These are phyloP conservation scores for Pleurotus sapidus DNA, from an alignment of 768 basidiomycete genomes.

Conservation along the genomic window DNA sequence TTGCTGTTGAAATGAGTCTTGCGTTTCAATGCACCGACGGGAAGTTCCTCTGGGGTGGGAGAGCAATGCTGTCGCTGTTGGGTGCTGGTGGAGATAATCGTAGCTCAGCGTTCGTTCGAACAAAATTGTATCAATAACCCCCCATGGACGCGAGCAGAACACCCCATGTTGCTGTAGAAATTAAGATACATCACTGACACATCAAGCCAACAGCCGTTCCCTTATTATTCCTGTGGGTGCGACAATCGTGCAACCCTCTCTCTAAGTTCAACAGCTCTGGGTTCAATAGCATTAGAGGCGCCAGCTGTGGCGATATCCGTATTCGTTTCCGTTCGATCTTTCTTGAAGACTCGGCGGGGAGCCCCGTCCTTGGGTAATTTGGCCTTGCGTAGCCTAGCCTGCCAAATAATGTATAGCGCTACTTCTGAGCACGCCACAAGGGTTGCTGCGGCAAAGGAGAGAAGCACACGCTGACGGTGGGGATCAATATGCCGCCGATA, in stretches of 20 bases:
- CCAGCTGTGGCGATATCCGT: constrained; percentile 8
- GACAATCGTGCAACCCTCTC: neutral
- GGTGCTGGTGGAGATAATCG: too few relatives aligned
- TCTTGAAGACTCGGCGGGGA: constrained; percentile 20
- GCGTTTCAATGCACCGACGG: too few relatives aligned
- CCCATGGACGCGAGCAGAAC: too few relatives aligned
- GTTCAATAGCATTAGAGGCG: constrained; percentile 9
- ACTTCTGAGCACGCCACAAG: constrained; percentile 72
- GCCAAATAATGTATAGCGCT: constrained; percentile 72
- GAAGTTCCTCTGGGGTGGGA: too few relatives aligned
- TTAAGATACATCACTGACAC: too few relatives aligned
- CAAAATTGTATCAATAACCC: too few relatives aligned
- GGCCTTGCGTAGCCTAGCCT: constrained; percentile 38
- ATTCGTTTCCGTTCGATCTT: constrained; percentile 25
- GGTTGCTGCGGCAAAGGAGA: constrained; percentile 57
- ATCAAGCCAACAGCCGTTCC: too few relatives aligned
- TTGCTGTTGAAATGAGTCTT: too few relatives aligned
- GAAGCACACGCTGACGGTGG: constrained; percentile 49
- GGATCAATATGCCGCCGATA: constrained; percentile 6
- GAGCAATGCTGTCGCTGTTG: too few relatives aligned
- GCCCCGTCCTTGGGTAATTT: constrained; percentile 21
- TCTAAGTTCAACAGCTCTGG: constrained; percentile 9
- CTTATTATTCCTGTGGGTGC: neutral
- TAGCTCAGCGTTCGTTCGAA: too few relatives aligned
- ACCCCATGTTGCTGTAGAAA: too few relatives aligned